phyloP scores from a whole-genome alignment of 179 eudicot genomes.

The Carnegiea gigantea region DNA sequence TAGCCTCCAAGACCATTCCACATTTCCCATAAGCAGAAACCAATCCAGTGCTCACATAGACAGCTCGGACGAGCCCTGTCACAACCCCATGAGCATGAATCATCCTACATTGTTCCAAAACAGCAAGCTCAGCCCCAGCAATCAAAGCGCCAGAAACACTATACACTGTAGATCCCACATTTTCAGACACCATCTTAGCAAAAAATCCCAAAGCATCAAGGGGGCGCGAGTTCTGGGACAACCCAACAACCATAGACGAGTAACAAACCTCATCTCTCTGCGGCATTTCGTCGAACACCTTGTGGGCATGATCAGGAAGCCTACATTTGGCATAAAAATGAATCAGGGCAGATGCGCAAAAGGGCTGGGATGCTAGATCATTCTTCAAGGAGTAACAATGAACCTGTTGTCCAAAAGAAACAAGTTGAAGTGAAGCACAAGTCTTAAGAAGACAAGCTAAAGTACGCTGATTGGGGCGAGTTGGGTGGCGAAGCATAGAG shows the following conservation, averaged over 20 bases:
- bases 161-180: slow-evolving; percentile 40
- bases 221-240: slow-evolving; percentile 44
- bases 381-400: slow-evolving; percentile 41
- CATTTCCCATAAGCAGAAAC: slow-evolving; percentile 66
- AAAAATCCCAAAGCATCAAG: slow-evolving; percentile 49
- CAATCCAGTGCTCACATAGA: slow-evolving; percentile 53
- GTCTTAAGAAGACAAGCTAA: slow-evolving; percentile 47
- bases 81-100: slow-evolving; percentile 54
- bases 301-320: slow-evolving; percentile 34
- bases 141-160: slow-evolving; percentile 57
- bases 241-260: slow-evolving; percentile 56
- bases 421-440: slow-evolving; percentile 35
- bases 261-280: slow-evolving; percentile 50
- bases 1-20: slow-evolving; percentile 56
- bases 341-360: slow-evolving; percentile 45
- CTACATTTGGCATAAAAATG: slow-evolving; percentile 42
- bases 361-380: slow-evolving; percentile 26
- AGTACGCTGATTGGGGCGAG: slow-evolving; percentile 54
- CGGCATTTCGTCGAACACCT: slow-evolving; percentile 64
- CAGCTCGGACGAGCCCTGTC: slow-evolving; percentile 39
- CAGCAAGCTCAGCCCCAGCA: slow-evolving; percentile 49
- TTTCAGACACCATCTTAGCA: slow-evolving; percentile 44
- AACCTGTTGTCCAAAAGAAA: slow-evolving; percentile 43
- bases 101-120: slow-evolving; percentile 58
- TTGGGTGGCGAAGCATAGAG: slow-evolving; percentile 62